phyloP scores from a whole-genome alignment of 345 rosid species.

The Cardamine occulta region DNA sequence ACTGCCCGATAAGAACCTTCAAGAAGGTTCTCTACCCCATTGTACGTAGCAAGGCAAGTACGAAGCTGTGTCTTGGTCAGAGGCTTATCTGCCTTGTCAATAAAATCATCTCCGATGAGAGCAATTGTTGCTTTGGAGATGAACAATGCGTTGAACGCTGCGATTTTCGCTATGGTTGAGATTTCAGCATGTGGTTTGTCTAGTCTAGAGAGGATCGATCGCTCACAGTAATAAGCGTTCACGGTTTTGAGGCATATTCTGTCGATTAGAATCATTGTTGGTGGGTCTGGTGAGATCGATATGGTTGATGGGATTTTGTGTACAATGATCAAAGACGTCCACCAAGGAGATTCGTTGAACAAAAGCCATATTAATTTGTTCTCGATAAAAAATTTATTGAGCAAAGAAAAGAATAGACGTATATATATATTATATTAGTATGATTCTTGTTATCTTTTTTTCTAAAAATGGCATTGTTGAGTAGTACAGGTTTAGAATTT shows the following conservation, averaged over 20 bases:
- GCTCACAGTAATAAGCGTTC: constrained; percentile 2
- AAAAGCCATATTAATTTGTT: not conserved
- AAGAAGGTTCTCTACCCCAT: not conserved
- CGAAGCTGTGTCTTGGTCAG: not conserved
- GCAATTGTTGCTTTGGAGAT: not conserved
- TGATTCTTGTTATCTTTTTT: not conserved
- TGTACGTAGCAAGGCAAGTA: constrained; percentile 9
- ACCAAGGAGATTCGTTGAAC: not conserved
- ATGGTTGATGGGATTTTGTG: not conserved
- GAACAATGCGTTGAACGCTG: constrained; percentile 18
- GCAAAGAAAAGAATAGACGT: not conserved
- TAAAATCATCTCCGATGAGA: constrained; percentile 12
- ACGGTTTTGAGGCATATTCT: constrained; percentile 8
- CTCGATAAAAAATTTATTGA: not conserved
- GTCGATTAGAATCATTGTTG: constrained; percentile 25
- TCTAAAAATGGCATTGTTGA: not conserved
- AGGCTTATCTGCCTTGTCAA: constrained; percentile 6
- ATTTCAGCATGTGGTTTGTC: not conserved
- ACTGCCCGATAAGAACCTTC: constrained; percentile 11
- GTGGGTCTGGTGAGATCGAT: not conserved
- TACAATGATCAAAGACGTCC: constrained; percentile 3
- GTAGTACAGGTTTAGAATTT: not conserved
- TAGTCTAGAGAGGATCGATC: not conserved
- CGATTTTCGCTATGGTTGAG: not conserved
- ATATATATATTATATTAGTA: not conserved